These are phyloP conservation scores for Solanum hybrid DNA, from an alignment of 305 asterid species.

Conservation along the genomic window DNA sequence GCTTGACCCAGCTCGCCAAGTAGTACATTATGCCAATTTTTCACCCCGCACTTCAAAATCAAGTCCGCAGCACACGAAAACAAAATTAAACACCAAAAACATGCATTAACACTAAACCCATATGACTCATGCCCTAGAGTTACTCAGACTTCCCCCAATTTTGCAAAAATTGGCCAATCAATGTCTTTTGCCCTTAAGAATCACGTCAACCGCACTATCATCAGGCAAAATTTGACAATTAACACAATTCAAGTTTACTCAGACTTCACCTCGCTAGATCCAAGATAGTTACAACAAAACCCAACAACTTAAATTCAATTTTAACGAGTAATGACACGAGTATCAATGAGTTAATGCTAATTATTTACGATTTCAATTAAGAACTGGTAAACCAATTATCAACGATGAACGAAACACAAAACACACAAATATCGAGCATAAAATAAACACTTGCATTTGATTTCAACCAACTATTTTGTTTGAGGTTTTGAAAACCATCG, in stretches of 20 bases:
- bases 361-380: too few species aligned
- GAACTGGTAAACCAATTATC: background rate
- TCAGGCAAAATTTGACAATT: background rate
- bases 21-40: too few species aligned
- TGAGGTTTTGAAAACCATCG: background rate
- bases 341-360: background rate
- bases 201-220: background rate
- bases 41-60: too few species aligned
- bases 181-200: too few species aligned
- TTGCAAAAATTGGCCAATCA: too few species aligned
- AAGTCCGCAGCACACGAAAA: too few species aligned
- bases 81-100: too few species aligned
- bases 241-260: background rate
- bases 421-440: background rate
- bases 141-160: too few species aligned
- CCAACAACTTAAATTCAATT: background rate
- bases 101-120: too few species aligned
- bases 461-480: background rate
- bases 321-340: background rate
- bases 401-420: background rate
- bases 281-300: background rate
- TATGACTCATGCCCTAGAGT: background rate
- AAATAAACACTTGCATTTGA: background rate
- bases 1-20: too few species aligned
- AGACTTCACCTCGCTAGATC: background rate